These are phyloP conservation scores for Fistulinella prunicolor DNA, from an alignment of 768 basidiomycete genomes.

Conservation along the genomic window DNA sequence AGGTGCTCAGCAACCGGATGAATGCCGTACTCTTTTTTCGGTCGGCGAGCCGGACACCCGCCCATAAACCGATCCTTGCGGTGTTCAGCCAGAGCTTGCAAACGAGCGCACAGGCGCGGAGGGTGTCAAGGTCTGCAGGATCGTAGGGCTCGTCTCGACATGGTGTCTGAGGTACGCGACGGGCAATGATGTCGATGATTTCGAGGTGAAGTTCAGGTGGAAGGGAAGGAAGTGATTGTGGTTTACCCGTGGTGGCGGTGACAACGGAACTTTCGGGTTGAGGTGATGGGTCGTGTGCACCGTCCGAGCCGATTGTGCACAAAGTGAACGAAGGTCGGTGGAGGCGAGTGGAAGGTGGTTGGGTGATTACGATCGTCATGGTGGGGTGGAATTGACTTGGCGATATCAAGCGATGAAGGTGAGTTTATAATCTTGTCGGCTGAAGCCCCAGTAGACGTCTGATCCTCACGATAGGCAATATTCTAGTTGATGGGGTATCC, in stretches of 20 bases:
- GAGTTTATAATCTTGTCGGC: conserved; percentile 7
- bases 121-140: conserved; percentile 16
- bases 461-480: conserved; percentile 3
- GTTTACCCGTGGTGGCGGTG: conserved; percentile 4
- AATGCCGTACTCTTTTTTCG: conserved; percentile 21
- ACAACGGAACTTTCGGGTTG: not conserved
- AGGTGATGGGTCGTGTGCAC: not conserved
- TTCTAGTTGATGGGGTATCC: not conserved
- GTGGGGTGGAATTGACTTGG: not conserved
- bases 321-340: conserved; percentile 5
- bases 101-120: conserved; percentile 28
- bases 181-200: conserved; percentile 27
- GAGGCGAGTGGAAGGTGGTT: conserved; percentile 1
- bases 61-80: conserved; percentile 25
- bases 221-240: conserved; percentile 15
- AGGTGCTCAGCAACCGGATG: conserved; percentile 17
- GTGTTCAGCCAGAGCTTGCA: conserved; percentile 30
- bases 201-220: conserved; percentile 32
- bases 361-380: conserved; percentile 16
- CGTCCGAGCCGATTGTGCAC: not conserved
- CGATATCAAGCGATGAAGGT: conserved; percentile 2
- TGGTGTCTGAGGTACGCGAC: conserved; percentile 10
- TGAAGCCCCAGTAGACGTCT: not conserved
- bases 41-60: conserved; percentile 16
- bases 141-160: conserved; percentile 12